Percentiles rank a stretch among this genome's conserved stretches.
Evolutionary conservation across 768 basidiomycete species (phyloP).

Genomic region (Lactarius evosmus): DNA sequence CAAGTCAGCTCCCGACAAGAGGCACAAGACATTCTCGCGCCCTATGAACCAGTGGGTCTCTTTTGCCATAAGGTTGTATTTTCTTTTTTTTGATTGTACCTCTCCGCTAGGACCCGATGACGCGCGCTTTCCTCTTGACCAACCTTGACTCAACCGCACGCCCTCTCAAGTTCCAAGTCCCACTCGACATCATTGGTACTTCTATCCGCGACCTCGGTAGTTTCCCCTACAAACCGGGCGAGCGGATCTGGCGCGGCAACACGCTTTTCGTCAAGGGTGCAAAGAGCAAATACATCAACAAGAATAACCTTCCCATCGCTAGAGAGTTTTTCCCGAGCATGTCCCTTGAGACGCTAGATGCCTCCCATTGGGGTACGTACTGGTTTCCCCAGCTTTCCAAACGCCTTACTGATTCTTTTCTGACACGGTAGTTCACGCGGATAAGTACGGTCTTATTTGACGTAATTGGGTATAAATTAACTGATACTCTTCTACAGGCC

Average conservation of each 20-base stretch:
- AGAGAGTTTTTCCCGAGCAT: constrained; percentile 71
- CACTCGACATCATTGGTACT: constrained; percentile 59
- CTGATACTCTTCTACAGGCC: constrained; percentile 38
- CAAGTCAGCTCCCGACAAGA: constrained; percentile 59
- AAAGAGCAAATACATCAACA: constrained; percentile 81
- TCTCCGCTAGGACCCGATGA: constrained; percentile 57
- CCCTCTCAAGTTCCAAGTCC: constrained; percentile 66
- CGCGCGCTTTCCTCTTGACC: constrained; percentile 83
- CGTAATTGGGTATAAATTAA: neutral
- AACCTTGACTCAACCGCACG: constrained; percentile 54
- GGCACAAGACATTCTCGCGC: constrained; percentile 61
- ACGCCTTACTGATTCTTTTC: neutral
- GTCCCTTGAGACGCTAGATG: constrained; percentile 58
- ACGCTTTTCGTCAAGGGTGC: constrained; percentile 75
- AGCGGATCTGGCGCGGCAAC: constrained; percentile 52
- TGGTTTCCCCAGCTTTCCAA: neutral
- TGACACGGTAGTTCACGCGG: constrained; percentile 67
- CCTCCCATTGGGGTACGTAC: constrained; percentile 82
- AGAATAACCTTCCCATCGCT: constrained; percentile 58
- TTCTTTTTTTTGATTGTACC: neutral
- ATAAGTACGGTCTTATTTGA: constrained; percentile 44
- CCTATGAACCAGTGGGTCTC: constrained; percentile 56
- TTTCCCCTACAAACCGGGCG: constrained; percentile 68
- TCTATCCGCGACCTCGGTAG: constrained; percentile 67
- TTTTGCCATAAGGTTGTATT: neutral